Evolutionary conservation across 495 filamentous ascomycete genomes (phyloP).

Genomic region (Penicillium alfredii): DNA sequence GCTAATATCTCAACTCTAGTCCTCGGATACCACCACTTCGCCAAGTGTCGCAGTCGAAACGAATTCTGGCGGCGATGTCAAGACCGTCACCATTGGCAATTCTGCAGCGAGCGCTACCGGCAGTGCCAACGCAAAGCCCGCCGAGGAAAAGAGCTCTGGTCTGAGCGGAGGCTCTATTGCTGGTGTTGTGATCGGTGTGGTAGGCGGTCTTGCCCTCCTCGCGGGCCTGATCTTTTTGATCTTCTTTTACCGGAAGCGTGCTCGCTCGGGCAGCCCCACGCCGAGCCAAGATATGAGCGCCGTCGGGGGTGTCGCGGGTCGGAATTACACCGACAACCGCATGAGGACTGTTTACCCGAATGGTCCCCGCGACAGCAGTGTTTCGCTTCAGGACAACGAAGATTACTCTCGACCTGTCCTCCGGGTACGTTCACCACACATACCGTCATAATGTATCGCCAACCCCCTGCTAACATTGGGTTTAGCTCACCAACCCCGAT

Average conservation of each 20-base stretch:
- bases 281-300: slow-evolving; percentile 34
- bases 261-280: slow-evolving; percentile 25
- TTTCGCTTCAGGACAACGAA: slow-evolving; percentile 50
- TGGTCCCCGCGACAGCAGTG: slow-evolving; percentile 44
- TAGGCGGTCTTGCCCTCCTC: slow-evolving; percentile 40
- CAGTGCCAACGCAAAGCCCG: slow-evolving; percentile 8
- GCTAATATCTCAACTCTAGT: slow-evolving; percentile 21
- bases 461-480: slow-evolving; percentile 18
- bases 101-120: slow-evolving; percentile 34
- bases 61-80: slow-evolving; percentile 37
- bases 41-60: slow-evolving; percentile 40
- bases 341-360: slow-evolving; percentile 42
- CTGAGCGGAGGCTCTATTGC: slow-evolving; percentile 38
- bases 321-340: slow-evolving; percentile 34
- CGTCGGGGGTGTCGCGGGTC: slow-evolving; percentile 27
- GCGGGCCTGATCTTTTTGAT: slow-evolving; percentile 36
- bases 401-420: slow-evolving; percentile 54
- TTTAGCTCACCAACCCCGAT: slow-evolving; percentile 51
- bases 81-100: slow-evolving; percentile 51
- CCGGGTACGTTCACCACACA: slow-evolving; percentile 35
- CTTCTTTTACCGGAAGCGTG: slow-evolving; percentile 39
- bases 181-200: slow-evolving; percentile 45
- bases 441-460: neutral
- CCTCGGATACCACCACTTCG: slow-evolving; percentile 19
- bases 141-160: slow-evolving; percentile 16